A percentile compares a stretch with the other conserved stretches of the same genome.
Conservation (phyloP, 768 basidiomycete species). For the Kwoniella newhampshirensis region DNA sequence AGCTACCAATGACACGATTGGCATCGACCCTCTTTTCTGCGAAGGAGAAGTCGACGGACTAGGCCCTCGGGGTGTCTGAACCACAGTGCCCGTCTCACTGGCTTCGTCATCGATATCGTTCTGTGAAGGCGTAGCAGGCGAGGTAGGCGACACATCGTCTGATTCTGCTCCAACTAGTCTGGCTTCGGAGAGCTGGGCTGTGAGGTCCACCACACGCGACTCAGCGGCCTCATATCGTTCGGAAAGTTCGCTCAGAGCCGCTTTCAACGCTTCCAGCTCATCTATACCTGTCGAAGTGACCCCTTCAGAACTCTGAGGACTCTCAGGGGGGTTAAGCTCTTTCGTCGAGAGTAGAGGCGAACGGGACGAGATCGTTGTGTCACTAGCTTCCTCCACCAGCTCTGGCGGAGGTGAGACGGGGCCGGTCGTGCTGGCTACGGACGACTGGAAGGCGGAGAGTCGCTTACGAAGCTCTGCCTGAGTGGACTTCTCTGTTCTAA, state of each 20-base stretch:
- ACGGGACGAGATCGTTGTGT: not conserved
- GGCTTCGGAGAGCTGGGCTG: constrained; percentile 82
- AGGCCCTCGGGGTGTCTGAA: constrained; percentile 27
- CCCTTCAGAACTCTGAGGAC: constrained; percentile 12
- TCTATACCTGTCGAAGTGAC: constrained; percentile 25
- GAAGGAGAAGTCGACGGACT: constrained; percentile 24
- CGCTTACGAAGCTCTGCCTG: constrained; percentile 20
- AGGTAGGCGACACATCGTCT: constrained; percentile 22
- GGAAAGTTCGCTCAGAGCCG: constrained; percentile 21
- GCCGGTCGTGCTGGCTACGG: not conserved
- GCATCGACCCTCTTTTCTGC: constrained; percentile 28
- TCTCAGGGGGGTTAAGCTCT: constrained; percentile 32
- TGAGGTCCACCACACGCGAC: constrained; percentile 87
- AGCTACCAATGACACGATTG: constrained; percentile 15
- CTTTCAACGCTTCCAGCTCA: constrained; percentile 66
- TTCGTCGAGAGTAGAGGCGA: not conserved
- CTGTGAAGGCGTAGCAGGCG: constrained; percentile 12
- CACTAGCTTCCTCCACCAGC: not conserved
- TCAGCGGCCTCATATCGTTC: constrained; percentile 74
- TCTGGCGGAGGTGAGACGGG: constrained; percentile 5
- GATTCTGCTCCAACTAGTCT: constrained; percentile 58
- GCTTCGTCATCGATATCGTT: constrained; percentile 19
- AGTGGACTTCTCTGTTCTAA: constrained; percentile 19
- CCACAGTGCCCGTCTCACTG: constrained; percentile 29
- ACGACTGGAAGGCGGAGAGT: constrained; percentile 3